Evolutionary conservation across 2,329 filamentous ascomycete species (phyloP).

Genomic region (Ceratocystis alfenasii): DNA sequence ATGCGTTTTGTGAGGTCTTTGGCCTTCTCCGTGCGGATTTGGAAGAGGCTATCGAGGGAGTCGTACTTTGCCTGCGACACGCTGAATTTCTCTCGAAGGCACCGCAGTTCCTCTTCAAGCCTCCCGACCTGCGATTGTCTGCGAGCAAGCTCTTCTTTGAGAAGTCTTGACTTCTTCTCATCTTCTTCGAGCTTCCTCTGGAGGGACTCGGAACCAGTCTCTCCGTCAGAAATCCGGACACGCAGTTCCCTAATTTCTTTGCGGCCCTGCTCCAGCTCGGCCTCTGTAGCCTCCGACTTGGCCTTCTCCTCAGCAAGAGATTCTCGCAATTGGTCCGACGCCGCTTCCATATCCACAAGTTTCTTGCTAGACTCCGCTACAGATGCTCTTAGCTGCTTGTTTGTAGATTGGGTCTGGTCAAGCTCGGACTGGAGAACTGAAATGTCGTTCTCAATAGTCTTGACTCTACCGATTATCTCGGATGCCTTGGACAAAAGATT

Average conservation of each 20-base stretch:
- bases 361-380: conserved; percentile 35
- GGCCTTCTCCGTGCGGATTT: conserved; percentile 58
- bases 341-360: conserved; percentile 41
- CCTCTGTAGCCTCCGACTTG: conserved; percentile 42
- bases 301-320: conserved; percentile 42
- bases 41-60: conserved; percentile 45
- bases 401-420: conserved; percentile 44
- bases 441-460: conserved; percentile 47
- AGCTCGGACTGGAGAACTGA: conserved; percentile 51
- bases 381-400: conserved; percentile 46
- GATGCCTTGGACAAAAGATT: conserved; percentile 46
- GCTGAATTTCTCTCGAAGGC: conserved; percentile 53
- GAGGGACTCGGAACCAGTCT: conserved; percentile 69
- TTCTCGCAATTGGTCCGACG: conserved; percentile 43
- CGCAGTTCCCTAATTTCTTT: conserved; percentile 57
- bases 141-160: conserved; percentile 60
- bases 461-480: conserved; percentile 48
- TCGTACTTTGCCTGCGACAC: conserved; percentile 42
- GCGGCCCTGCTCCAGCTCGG: conserved; percentile 51
- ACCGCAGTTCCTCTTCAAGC: conserved; percentile 62
- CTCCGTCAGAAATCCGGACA: conserved; percentile 64
- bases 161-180: conserved; percentile 54
- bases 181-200: conserved; percentile 64
- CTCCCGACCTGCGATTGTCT: conserved; percentile 64
- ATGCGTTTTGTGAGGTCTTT: conserved; percentile 76